A percentile compares a stretch with the other conserved stretches of the same genome.
phyloP scores from a whole-genome alignment of 108 stramenopile species.

The Aurantiochytrium sp. region DNA sequence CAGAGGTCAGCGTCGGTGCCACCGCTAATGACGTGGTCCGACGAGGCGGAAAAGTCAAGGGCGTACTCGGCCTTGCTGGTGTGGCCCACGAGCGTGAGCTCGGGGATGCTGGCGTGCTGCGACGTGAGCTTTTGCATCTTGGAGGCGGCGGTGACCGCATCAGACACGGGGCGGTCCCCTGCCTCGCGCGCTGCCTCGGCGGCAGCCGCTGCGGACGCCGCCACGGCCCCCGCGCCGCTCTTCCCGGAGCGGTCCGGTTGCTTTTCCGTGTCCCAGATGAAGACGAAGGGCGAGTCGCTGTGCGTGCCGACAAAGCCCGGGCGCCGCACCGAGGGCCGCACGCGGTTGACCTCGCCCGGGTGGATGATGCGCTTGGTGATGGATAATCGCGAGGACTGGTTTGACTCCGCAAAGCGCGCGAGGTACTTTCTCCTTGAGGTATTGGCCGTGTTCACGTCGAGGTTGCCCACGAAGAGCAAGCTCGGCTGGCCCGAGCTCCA shows the following conservation, averaged over 20 bases:
- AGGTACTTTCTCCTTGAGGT: background rate
- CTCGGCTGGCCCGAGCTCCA: background rate
- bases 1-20: background rate
- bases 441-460: background rate
- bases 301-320: background rate
- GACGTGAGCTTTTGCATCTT: background rate
- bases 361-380: background rate
- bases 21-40: background rate
- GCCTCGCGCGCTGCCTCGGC: background rate
- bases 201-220: background rate
- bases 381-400: constrained; percentile 4
- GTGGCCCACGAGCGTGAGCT: background rate
- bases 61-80: background rate
- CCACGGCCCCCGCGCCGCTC: background rate
- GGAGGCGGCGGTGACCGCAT: background rate
- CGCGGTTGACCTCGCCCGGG: background rate
- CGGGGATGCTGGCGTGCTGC: background rate
- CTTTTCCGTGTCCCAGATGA: constrained; percentile 1
- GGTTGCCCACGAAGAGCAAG: background rate
- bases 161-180: background rate
- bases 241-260: background rate
- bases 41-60: constrained; percentile 20
- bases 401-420: background rate
- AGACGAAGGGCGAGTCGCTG: background rate
- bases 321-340: background rate